A percentile compares a stretch with the other conserved stretches of the same genome.
phyloP scores from a whole-genome alignment of 1,139 yeast genomes.

The Wickerhamiella pararugosa region DNA sequence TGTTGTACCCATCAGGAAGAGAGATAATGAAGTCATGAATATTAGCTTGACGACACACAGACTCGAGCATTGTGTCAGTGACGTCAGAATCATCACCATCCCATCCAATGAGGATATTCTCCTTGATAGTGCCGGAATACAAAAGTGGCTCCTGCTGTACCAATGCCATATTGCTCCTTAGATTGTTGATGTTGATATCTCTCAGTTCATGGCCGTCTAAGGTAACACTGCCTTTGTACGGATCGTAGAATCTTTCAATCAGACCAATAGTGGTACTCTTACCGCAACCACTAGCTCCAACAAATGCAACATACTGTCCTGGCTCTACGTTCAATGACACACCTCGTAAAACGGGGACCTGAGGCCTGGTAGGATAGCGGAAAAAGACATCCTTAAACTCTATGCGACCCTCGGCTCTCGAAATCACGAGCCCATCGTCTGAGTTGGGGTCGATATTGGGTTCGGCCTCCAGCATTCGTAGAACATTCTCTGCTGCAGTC shows the following conservation, averaged over 20 bases:
- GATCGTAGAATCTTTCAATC: constrained; percentile 66
- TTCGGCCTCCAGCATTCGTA: constrained; percentile 52
- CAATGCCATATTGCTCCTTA: constrained; percentile 61
- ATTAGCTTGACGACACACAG: constrained; percentile 53
- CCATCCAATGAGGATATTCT: constrained; percentile 67
- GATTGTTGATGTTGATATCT: constrained; percentile 55
- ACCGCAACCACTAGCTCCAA: constrained; percentile 93
- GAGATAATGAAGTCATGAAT: constrained; percentile 49
- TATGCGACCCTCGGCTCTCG: constrained; percentile 37
- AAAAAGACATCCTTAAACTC: constrained; percentile 52
- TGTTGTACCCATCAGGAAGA: constrained; percentile 60
- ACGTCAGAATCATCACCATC: constrained; percentile 30
- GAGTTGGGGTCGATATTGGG: constrained; percentile 40
- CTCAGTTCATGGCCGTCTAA: constrained; percentile 60
- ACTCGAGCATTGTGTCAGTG: constrained; percentile 39
- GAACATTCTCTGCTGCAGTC: constrained; percentile 59
- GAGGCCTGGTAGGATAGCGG: constrained; percentile 72
- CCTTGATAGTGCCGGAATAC: constrained; percentile 76
- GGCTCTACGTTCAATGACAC: constrained; percentile 49
- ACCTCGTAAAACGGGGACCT: constrained; percentile 53
- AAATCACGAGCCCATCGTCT: constrained; percentile 19
- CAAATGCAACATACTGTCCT: constrained; percentile 85
- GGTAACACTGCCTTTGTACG: constrained; percentile 45
- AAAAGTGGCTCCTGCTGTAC: constrained; percentile 76
- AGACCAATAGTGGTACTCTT: constrained; percentile 84